These are phyloP conservation scores for Xylaria curta DNA, from an alignment of 495 filamentous ascomycete species.

Conservation along the genomic window DNA sequence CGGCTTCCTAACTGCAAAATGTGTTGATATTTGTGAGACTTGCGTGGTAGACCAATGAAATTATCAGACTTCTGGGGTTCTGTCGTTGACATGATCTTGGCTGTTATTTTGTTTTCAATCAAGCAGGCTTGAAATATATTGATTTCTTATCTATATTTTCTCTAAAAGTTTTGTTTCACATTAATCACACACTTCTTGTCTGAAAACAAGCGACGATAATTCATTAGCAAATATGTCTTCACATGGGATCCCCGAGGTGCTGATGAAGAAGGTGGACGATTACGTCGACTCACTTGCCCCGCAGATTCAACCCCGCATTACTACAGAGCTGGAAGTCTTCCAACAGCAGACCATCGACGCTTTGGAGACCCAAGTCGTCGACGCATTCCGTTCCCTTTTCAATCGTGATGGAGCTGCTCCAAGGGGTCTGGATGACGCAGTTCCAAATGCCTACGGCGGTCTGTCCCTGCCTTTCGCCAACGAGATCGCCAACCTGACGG, in stretches of 20 bases:
- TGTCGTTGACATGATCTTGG: neutral
- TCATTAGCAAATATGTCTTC: conserved; percentile 29
- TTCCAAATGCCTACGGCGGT: conserved; percentile 41
- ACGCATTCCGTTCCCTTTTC: conserved; percentile 44
- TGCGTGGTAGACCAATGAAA: conserved; percentile 6
- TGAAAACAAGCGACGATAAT: no score
- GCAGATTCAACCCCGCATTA: conserved; percentile 46
- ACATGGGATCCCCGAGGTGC: conserved; percentile 36
- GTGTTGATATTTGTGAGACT: neutral
- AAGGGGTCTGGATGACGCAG: conserved; percentile 31
- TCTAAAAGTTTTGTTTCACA: neutral
- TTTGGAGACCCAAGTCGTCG: conserved; percentile 40
- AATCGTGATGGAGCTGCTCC: conserved; percentile 30
- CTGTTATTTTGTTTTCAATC: neutral
- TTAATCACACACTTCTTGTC: neutral
- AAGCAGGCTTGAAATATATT: neutral
- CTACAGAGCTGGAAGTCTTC: conserved; percentile 41
- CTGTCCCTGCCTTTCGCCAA: conserved; percentile 44
- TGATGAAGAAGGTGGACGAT: conserved; percentile 43
- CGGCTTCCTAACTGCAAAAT: neutral
- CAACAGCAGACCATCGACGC: conserved; percentile 45
- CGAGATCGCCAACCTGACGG: conserved; percentile 42
- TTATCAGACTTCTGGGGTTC: neutral
- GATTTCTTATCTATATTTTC: neutral
- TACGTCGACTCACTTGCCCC: conserved; percentile 47